These are phyloP conservation scores for Meredithiella fracta DNA, from an alignment of 2,329 filamentous ascomycete species.

Conservation along the genomic window DNA sequence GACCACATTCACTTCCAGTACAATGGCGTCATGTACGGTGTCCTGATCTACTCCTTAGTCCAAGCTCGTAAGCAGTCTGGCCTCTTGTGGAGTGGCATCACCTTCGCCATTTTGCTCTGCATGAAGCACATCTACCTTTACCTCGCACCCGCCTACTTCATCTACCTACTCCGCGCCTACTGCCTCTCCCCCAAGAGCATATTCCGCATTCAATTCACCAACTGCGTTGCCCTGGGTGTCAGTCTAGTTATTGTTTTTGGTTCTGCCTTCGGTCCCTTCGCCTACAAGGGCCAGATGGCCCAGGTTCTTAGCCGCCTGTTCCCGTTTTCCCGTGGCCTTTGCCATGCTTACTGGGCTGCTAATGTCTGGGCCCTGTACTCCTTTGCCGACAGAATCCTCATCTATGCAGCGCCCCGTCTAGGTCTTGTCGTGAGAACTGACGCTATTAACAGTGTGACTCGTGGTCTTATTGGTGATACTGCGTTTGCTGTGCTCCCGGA, in stretches of 20 bases:
- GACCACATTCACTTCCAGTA: slow-evolving; percentile 99
- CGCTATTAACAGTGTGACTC: slow-evolving; percentile 75
- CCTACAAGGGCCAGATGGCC: slow-evolving; percentile 60
- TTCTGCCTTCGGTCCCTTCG: slow-evolving; percentile 81
- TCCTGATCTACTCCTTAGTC: slow-evolving; percentile 74
- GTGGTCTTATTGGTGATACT: slow-evolving; percentile 84
- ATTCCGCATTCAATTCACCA: slow-evolving; percentile 58
- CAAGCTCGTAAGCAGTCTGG: slow-evolving; percentile 61
- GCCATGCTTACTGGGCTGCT: slow-evolving; percentile 96
- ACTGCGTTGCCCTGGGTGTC: slow-evolving; percentile 66
- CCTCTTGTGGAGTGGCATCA: slow-evolving; percentile 58
- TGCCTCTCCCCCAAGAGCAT: slow-evolving; percentile 66
- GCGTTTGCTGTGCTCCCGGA: slow-evolving; percentile 86
- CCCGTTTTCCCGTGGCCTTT: slow-evolving; percentile 82
- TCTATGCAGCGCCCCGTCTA: slow-evolving; percentile 68
- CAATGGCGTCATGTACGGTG: slow-evolving; percentile 89
- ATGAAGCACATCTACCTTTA: slow-evolving; percentile 98
- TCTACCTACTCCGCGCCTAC: slow-evolving; percentile 77
- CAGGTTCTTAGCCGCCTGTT: slow-evolving; percentile 77
- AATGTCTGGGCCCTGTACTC: slow-evolving; percentile 97
- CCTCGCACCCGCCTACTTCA: slow-evolving; percentile 86
- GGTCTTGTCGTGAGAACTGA: slow-evolving; percentile 55
- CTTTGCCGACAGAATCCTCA: slow-evolving; percentile 68
- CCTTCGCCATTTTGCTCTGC: slow-evolving; percentile 75
- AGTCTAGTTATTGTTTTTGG: slow-evolving; percentile 57